Percentiles rank a stretch among this genome's conserved stretches.
These are phyloP conservation scores for Hanseniaspora mollemarum DNA, from an alignment of 805 yeast genomes.

Conservation along the genomic window DNA sequence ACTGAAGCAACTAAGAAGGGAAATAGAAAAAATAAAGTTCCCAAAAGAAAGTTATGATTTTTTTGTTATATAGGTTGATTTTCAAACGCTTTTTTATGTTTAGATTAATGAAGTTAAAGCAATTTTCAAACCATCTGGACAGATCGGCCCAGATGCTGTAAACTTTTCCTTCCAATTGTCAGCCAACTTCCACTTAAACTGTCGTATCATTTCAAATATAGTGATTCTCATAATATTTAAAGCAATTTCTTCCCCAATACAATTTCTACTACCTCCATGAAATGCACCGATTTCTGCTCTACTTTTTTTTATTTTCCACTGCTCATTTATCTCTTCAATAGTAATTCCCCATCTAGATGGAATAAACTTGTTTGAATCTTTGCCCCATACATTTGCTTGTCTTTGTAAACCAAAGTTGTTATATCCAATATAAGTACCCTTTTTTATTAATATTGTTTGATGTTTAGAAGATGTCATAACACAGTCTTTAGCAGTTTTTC, in stretches of 20 bases:
- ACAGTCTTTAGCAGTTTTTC: slow-evolving; percentile 34
- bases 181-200: slow-evolving; percentile 32
- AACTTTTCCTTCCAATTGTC: slow-evolving; percentile 39
- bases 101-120: too few species aligned
- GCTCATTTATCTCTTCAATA: slow-evolving; percentile 31
- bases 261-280: slow-evolving; percentile 51
- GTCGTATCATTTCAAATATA: slow-evolving; percentile 30
- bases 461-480: background rate
- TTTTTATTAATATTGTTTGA: slow-evolving; percentile 35
- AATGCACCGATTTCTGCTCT: slow-evolving; percentile 40
- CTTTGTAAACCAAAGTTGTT: slow-evolving; percentile 44
- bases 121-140: slow-evolving; percentile 36
- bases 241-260: slow-evolving; percentile 51
- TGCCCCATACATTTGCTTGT: slow-evolving; percentile 36
- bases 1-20: slow-evolving; percentile 43
- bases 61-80: too few species aligned
- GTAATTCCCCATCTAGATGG: slow-evolving; percentile 45
- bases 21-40: slow-evolving; percentile 19
- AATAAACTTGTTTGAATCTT: slow-evolving; percentile 33
- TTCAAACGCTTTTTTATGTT: too few species aligned
- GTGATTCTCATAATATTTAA: slow-evolving; percentile 36
- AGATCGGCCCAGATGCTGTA: slow-evolving; percentile 50
- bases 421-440: slow-evolving; percentile 44
- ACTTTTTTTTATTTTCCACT: slow-evolving; percentile 37
- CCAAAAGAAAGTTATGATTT: background rate